A percentile compares a stretch with the other conserved stretches of the same genome.
These are phyloP conservation scores for maize (Zea mays) DNA, from an alignment of 176 grass and related monocot genomes.

Conservation along the genomic window DNA sequence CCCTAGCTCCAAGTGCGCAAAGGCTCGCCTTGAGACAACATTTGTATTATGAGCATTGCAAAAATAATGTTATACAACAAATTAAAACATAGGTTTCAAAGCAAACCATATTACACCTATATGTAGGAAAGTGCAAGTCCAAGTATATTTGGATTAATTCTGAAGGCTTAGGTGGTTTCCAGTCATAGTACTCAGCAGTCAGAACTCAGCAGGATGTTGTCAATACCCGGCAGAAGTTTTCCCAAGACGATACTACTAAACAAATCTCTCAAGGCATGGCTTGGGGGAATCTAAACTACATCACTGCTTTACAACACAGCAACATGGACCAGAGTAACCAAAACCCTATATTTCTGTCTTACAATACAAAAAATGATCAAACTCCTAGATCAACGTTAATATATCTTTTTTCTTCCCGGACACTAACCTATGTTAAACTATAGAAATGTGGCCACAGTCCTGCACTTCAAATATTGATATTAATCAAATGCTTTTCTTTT, in stretches of 20 bases:
- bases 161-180: neutral
- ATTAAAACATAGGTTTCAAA: neutral
- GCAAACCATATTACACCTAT: neutral
- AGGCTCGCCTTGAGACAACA: neutral
- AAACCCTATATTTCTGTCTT: constrained; percentile 30
- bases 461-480: constrained; percentile 1
- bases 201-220: neutral
- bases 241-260: neutral
- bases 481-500: constrained; percentile 22
- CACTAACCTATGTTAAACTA: constrained; percentile 38
- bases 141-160: neutral
- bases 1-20: neutral
- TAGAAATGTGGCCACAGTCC: constrained; percentile 28
- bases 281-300: neutral
- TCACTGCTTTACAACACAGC: constrained; percentile 31
- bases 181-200: neutral
- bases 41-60: neutral
- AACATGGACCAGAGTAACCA: constrained; percentile 24
- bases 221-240: neutral
- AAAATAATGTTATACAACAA: neutral
- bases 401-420: constrained; percentile 10
- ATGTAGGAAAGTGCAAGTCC: neutral
- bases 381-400: constrained; percentile 1
- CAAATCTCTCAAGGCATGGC: neutral
- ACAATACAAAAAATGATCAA: constrained; percentile 42